phyloP scores from a whole-genome alignment of 129 eudicot genomes.

The Flaveria bidentis region DNA sequence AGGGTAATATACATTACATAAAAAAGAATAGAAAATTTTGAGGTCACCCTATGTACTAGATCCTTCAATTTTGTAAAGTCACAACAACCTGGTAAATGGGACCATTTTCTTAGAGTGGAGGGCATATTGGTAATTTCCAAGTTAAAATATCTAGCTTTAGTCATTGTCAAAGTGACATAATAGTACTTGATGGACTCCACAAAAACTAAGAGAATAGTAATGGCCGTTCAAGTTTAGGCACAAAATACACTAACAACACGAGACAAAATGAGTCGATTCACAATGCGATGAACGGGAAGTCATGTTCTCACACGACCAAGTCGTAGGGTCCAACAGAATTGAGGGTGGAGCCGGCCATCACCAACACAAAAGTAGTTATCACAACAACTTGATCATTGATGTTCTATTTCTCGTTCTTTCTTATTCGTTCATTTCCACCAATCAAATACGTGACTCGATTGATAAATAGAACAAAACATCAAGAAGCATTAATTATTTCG shows the following conservation, averaged over 20 bases:
- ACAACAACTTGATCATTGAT: constrained; percentile 2
- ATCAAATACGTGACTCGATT: constrained; percentile 20
- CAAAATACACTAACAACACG: constrained; percentile 19
- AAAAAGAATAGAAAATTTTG: too few relatives aligned
- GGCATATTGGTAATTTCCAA: constrained; percentile 19
- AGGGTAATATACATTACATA: too few relatives aligned
- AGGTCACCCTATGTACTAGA: too few relatives aligned
- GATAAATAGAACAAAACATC: constrained; percentile 1
- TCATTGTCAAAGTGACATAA: constrained; percentile 25
- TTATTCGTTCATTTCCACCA: constrained; percentile 22
- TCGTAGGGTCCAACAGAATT: neutral
- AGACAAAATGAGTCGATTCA: constrained; percentile 28
- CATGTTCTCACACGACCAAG: constrained; percentile 14
- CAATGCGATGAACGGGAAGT: neutral
- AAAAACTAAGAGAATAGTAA: neutral
- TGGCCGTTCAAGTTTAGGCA: constrained; percentile 28
- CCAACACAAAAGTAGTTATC: constrained; percentile 21
- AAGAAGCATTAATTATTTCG: neutral
- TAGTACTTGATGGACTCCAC: constrained; percentile 7
- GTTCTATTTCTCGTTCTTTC: neutral
- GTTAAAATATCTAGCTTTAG: constrained; percentile 25
- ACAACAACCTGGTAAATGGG: constrained; percentile 14
- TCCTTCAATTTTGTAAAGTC: constrained; percentile 1
- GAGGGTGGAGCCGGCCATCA: constrained; percentile 32
- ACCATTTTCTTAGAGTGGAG: neutral